phyloP scores from a whole-genome alignment of 306 rosid species.

The Fagus crenata region DNA sequence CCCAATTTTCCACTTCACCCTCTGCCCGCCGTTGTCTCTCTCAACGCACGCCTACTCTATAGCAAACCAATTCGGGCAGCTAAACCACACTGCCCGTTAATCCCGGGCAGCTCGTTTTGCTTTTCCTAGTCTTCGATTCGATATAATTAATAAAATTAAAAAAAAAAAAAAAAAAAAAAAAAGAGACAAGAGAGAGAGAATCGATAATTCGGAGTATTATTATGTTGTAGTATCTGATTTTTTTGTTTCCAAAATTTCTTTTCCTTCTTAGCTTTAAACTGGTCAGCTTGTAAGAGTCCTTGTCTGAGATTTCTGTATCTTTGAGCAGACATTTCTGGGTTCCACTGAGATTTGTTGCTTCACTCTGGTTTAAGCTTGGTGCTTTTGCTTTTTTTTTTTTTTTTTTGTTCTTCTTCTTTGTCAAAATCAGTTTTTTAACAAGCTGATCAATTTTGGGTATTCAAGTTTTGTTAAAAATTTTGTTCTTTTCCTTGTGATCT shows the following conservation, averaged over 20 bases:
- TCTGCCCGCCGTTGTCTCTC: slow-evolving; percentile 37
- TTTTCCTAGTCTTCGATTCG: slow-evolving; percentile 26
- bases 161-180: too few relatives aligned
- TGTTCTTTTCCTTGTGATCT: slow-evolving; percentile 52
- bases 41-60: neutral
- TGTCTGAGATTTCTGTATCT: slow-evolving; percentile 58
- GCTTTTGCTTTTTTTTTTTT: too few relatives aligned
- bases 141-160: slow-evolving; percentile 1
- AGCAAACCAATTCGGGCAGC: slow-evolving; percentile 33
- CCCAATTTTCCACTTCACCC: slow-evolving; percentile 29
- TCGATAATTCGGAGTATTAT: slow-evolving; percentile 30
- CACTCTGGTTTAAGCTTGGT: slow-evolving; percentile 28
- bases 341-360: slow-evolving; percentile 43
- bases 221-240: slow-evolving; percentile 9
- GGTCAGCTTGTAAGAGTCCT: slow-evolving; percentile 59
- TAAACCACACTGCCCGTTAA: slow-evolving; percentile 33
- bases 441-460: slow-evolving; percentile 38
- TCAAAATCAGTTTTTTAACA: slow-evolving; percentile 13
- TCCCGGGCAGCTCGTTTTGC: slow-evolving; percentile 45
- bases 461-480: slow-evolving; percentile 17
- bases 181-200: slow-evolving; percentile 26
- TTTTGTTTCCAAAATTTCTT: slow-evolving; percentile 17
- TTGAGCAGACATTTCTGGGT: slow-evolving; percentile 60
- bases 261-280: slow-evolving; percentile 46
- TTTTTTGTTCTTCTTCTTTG: slow-evolving; percentile 3